Evolutionary conservation across 768 basidiomycete genomes (phyloP), one percentile per base, ranked within the genome.

Genomic region (Mycena chlorophos): DNA sequence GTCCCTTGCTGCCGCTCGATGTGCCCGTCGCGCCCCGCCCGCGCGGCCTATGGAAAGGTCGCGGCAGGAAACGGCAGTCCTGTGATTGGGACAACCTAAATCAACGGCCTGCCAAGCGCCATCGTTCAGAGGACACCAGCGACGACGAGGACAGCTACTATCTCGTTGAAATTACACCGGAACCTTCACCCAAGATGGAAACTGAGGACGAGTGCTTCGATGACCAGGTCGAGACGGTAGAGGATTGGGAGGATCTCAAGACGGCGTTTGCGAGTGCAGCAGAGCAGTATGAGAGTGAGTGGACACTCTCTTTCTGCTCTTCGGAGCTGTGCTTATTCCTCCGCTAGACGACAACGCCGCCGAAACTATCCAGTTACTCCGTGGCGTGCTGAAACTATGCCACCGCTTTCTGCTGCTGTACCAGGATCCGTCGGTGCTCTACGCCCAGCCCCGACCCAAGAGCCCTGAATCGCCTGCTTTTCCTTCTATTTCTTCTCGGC

Each of bases 201-300:
- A 29, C 50, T 29, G 38, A 16, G 28, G 56, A 55, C 30, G 45
- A 25, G 4, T 19, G n/a, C n/a, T n/a, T n/a, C n/a, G n/a, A 27
- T 28, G 17, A 22, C n/a, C 19, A 37, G 22, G 55, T 52, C n/a
- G 23, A 46, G 1, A 51, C 53, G 37, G 47, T 73, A 45, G 80
- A 81, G 52, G 86, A 87, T 64, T 88, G 87, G 87, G 78, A 83
- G 52, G 81, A 83, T 67, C 71, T 88, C 37, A 87, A 87, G 66
- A 81, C 83, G 54, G 72, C 86, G 8, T 86, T 85, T 65, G 70
- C 74, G 1, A 75, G 77, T 48, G 84, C 85, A 20, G 74, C 77
- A 4, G 81, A 85, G 58, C 74, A 78, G 54, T 86, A 83, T 60
- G 85, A 88, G 60, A 71, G 85, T 85, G 65, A 58, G 79, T 74